phyloP scores from a whole-genome alignment of 768 basidiomycete species.

The Rhodotorula kratochvilovae region DNA sequence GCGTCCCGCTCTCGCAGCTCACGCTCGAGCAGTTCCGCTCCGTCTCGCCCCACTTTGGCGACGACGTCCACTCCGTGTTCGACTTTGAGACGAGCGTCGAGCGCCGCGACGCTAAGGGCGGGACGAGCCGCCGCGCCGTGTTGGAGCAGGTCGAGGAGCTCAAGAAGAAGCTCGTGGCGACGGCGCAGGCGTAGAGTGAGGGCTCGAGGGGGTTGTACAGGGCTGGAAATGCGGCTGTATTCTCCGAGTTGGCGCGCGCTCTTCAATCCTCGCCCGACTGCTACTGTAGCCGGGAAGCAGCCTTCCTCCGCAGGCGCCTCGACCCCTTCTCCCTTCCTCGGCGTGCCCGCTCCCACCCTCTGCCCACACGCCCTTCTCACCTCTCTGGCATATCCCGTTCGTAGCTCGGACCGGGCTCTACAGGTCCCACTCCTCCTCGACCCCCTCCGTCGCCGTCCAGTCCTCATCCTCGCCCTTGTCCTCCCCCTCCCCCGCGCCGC shows the following conservation, averaged over 20 bases:
- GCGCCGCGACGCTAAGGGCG: slow-evolving; percentile 83
- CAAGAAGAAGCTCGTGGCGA: slow-evolving; percentile 55
- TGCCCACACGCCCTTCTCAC: too few relatives aligned
- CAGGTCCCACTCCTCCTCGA: slow-evolving; percentile 21
- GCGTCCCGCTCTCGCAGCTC: slow-evolving; percentile 75
- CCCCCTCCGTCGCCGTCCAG: slow-evolving; percentile 7
- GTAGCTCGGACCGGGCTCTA: too few relatives aligned
- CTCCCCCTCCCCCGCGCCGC: slow-evolving; percentile 5
- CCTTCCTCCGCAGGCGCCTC: too few relatives aligned
- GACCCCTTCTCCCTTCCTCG: too few relatives aligned
- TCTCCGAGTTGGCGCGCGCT: too few relatives aligned
- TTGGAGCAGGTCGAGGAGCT: slow-evolving; percentile 76
- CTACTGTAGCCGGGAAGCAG: too few relatives aligned
- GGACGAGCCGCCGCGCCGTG: slow-evolving; percentile 77
- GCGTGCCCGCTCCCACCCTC: too few relatives aligned
- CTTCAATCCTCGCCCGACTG: too few relatives aligned
- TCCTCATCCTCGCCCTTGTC: slow-evolving; percentile 20
- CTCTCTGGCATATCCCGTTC: too few relatives aligned
- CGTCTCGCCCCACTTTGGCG: slow-evolving; percentile 69
- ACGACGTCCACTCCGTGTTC: slow-evolving; percentile 78
- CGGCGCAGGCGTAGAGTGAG: slow-evolving; percentile 8
- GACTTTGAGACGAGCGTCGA: slow-evolving; percentile 95
- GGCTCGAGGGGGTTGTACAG: too few relatives aligned
- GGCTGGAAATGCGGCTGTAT: too few relatives aligned
- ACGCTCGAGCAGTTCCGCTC: slow-evolving; percentile 71